Percentiles rank a stretch among this genome's conserved stretches.
Evolutionary conservation across 2,329 filamentous ascomycete species (phyloP).

Genomic region (Calonectria fujianensis): DNA sequence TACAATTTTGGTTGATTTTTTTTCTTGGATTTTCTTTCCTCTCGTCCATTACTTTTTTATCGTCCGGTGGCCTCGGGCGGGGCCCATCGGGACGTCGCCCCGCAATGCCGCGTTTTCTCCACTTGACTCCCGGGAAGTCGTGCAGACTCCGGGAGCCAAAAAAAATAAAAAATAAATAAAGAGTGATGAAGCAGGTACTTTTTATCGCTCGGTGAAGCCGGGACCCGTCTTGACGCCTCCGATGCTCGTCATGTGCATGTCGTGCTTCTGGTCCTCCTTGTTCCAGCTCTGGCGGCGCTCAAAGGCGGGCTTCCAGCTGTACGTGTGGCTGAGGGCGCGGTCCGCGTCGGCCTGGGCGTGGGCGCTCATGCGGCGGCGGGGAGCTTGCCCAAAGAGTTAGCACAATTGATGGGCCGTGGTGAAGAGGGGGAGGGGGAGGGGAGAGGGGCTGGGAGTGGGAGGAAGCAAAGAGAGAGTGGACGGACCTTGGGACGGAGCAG

Average conservation of each 20-base stretch:
- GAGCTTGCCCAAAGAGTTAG: neutral
- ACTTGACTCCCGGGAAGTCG: neutral
- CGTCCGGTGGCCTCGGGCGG: too few relatives aligned
- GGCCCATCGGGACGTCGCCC: too few relatives aligned
- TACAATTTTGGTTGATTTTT: neutral
- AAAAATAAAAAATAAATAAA: neutral
- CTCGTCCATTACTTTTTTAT: neutral
- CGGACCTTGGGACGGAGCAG: conserved; percentile 1
- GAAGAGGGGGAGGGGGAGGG: neutral
- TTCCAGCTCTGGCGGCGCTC: conserved; percentile 71
- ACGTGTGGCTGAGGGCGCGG: conserved; percentile 59
- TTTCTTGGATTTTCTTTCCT: neutral
- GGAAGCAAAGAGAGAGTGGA: neutral
- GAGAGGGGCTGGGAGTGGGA: neutral
- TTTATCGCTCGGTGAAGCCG: conserved; percentile 65
- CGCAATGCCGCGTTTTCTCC: neutral
- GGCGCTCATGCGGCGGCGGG: conserved; percentile 41
- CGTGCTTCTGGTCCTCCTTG: conserved; percentile 72
- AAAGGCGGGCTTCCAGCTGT: conserved; percentile 68
- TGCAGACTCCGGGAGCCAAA: neutral
- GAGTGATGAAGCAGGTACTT: too few relatives aligned
- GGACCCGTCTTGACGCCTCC: conserved; percentile 59
- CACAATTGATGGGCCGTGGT: neutral
- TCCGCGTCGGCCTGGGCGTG: conserved; percentile 54
- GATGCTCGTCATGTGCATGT: conserved; percentile 68